Evolutionary conservation across 371 early-diverging fungal genomes (phyloP).

Genomic region (Cladochytrium tenue): DNA sequence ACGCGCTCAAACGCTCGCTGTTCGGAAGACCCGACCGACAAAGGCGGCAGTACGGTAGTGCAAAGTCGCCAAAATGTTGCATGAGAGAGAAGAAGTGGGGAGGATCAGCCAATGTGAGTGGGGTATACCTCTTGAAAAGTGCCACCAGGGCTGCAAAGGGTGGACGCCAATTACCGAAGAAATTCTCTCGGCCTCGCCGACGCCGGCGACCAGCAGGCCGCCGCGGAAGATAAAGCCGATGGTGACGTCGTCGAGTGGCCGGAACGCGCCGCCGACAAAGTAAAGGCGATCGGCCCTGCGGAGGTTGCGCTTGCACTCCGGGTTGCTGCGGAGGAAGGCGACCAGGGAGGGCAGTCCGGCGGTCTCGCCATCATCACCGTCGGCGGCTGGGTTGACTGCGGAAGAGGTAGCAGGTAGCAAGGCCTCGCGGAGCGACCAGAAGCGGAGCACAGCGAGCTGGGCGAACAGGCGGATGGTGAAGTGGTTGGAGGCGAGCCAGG

Average conservation of each 20-base stretch:
- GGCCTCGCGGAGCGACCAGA: neutral
- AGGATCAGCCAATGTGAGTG: no score
- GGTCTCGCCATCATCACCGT: neutral
- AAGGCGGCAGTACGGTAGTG: no score
- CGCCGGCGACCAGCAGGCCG: conserved; percentile 43
- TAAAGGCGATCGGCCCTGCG: conserved; percentile 51
- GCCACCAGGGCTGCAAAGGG: no score
- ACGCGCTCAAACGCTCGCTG: conserved; percentile 19
- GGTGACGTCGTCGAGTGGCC: conserved; percentile 55
- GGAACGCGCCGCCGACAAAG: conserved; percentile 51
- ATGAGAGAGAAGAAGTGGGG: no score
- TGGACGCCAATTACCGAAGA: conserved; percentile 41
- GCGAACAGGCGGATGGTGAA: conserved; percentile 39
- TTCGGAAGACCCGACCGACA: neutral
- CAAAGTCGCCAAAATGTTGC: no score
- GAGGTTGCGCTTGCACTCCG: conserved; percentile 50
- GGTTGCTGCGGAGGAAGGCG: conserved; percentile 32
- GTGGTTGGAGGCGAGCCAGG: conserved; percentile 42
- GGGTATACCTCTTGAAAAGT: no score
- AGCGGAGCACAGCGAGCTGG: conserved; percentile 24
- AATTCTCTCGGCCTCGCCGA: conserved; percentile 62
- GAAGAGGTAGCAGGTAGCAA: no score
- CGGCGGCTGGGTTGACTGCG: neutral
- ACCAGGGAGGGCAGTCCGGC: conserved; percentile 6
- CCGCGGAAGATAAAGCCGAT: conserved; percentile 64